A percentile compares a stretch with the other conserved stretches of the same genome.
Evolutionary conservation across 176 grass and related monocot genomes (phyloP).

Genomic region (Oryza longistaminata): DNA sequence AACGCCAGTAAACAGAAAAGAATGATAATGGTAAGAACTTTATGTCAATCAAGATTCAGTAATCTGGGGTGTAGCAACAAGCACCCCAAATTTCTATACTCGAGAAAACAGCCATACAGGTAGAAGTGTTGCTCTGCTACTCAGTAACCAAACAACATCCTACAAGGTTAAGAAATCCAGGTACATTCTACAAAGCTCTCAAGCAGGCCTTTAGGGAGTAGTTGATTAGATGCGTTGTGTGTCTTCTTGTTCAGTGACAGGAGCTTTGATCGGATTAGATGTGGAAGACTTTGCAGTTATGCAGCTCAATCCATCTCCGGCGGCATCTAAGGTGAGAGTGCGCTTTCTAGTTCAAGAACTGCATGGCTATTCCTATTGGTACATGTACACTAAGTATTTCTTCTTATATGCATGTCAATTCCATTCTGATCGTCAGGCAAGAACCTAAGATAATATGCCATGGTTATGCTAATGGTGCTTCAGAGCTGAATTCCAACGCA

Average conservation of each 20-base stretch:
- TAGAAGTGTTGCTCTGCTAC: neutral
- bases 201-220: no score
- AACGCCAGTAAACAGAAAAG: no score
- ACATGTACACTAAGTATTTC: neutral
- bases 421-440: neutral
- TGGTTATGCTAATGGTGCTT: neutral
- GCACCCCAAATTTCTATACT: no score
- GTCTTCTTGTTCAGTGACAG: neutral
- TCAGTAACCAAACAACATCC: neutral
- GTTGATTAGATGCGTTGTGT: constrained; percentile 8
- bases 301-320: constrained; percentile 26
- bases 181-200: neutral
- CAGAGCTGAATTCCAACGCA: neutral
- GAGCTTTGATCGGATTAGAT: constrained; percentile 15
- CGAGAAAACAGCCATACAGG: no score
- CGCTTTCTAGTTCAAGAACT: neutral
- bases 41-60: no score
- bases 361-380: neutral
- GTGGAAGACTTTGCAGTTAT: constrained; percentile 34
- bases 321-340: constrained; percentile 22
- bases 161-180: neutral
- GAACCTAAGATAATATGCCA: neutral
- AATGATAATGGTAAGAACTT: no score
- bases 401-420: neutral
- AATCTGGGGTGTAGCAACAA: no score